Conservation (phyloP, 305 asterid species). For the Fraxinus nigra region DNA sequence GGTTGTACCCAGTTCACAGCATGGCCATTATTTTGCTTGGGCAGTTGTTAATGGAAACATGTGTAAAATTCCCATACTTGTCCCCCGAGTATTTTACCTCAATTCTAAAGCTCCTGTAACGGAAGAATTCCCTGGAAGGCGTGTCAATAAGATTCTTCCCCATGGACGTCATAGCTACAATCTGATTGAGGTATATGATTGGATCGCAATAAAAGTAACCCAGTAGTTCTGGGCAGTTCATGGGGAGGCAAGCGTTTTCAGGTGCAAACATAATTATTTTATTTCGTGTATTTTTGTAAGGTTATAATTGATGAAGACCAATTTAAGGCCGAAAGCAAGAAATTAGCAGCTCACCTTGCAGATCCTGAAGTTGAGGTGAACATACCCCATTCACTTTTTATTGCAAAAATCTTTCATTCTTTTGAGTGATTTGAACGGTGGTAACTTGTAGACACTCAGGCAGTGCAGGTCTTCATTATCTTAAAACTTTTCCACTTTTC, state of each 20-base stretch:
- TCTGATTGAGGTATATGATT: conserved; percentile 72
- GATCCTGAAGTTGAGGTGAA: conserved; percentile 98
- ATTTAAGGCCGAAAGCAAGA: conserved; percentile 82
- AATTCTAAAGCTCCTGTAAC: conserved; percentile 95
- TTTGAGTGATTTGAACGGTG: conserved; percentile 16
- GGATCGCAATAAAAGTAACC: conserved; percentile 19
- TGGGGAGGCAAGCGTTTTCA: conserved; percentile 10
- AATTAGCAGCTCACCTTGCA: conserved; percentile 90
- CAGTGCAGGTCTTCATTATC: conserved; percentile 11
- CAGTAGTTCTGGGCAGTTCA: conserved; percentile 18
- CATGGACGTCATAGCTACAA: conserved; percentile 85
- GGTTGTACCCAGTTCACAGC: conserved; percentile 66
- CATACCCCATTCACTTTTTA: conserved; percentile 18
- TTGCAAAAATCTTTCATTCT: conserved; percentile 2
- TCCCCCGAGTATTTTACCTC: conserved; percentile 88
- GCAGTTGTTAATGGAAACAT: conserved; percentile 78
- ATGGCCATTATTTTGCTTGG: conserved; percentile 92
- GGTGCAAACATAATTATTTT: conserved; percentile 18
- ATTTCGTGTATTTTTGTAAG: conserved; percentile 36
- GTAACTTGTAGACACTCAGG: conserved; percentile 7
- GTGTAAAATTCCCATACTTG: conserved; percentile 72
- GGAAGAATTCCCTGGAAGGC: conserved; percentile 96
- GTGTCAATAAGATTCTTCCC: conserved; percentile 89
- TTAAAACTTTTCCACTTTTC: neutral
- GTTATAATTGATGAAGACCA: conserved; percentile 89